phyloP scores from a whole-genome alignment of 306 rosid species.

The Quercus ilex region DNA sequence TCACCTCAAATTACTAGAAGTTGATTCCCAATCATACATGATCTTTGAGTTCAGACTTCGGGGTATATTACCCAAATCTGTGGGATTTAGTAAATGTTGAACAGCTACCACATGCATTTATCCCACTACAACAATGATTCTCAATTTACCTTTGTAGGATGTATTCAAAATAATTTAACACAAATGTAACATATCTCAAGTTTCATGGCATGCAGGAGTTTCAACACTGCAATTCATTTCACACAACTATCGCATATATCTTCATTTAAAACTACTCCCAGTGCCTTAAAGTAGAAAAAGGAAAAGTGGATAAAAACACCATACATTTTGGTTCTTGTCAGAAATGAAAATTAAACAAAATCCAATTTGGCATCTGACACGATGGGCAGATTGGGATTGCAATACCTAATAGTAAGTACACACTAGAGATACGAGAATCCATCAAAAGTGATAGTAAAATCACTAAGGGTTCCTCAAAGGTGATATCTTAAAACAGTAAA shows the following conservation, averaged over 20 bases:
- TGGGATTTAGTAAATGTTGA: background rate
- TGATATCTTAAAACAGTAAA: background rate
- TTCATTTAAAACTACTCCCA: background rate
- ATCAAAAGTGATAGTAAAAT: background rate
- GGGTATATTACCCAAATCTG: background rate
- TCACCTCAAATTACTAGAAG: slow-evolving; percentile 7
- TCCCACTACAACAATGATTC: background rate
- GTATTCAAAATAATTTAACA: background rate
- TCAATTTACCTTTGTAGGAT: background rate
- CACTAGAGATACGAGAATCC: background rate
- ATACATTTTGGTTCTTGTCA: background rate
- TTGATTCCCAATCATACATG: background rate
- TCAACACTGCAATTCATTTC: background rate
- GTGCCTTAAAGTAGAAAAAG: background rate
- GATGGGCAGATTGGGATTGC: background rate
- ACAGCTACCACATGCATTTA: background rate
- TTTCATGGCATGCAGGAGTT: background rate
- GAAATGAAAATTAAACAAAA: background rate
- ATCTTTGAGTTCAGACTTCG: background rate
- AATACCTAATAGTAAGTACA: background rate
- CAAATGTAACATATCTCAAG: background rate
- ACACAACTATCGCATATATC: background rate
- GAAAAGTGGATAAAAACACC: background rate
- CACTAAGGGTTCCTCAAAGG: slow-evolving; percentile 3
- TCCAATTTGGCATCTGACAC: background rate